A percentile compares a stretch with the other conserved stretches of the same genome.
phyloP scores from a whole-genome alignment of 805 yeast genomes.

The Barnettozyma wickerhamii region DNA sequence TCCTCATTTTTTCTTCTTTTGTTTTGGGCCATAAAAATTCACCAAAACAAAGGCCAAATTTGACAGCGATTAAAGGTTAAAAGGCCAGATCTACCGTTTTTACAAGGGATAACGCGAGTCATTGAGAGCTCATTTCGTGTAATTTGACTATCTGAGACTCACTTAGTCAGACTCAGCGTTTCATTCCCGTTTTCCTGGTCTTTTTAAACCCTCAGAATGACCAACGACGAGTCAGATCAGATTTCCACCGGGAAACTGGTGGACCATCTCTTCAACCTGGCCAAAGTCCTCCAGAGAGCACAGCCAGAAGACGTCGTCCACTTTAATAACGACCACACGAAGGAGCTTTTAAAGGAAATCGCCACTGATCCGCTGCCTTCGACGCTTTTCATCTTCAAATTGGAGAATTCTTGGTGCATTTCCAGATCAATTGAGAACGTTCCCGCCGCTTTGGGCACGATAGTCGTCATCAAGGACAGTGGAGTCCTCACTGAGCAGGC shows the following conservation, averaged over 20 bases:
- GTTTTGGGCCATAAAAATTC: too few species aligned
- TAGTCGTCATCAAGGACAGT: slow-evolving; percentile 41
- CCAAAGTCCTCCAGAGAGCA: slow-evolving; percentile 28
- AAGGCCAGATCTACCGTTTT: too few species aligned
- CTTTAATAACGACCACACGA: slow-evolving; percentile 22
- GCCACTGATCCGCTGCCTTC: slow-evolving; percentile 18
- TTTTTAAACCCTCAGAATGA: slow-evolving; percentile 2
- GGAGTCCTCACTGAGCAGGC: slow-evolving; percentile 25
- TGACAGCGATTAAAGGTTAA: too few species aligned
- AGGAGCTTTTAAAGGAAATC: slow-evolving; percentile 17
- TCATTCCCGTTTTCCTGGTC: too few species aligned
- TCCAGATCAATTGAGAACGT: slow-evolving; percentile 10
- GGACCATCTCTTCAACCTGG: slow-evolving; percentile 26
- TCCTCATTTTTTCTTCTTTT: not conserved
- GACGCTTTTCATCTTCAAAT: slow-evolving; percentile 23
- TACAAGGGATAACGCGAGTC: too few species aligned
- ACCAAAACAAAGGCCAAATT: too few species aligned
- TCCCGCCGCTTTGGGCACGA: slow-evolving; percentile 20
- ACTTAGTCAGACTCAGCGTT: too few species aligned
- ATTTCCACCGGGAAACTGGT: slow-evolving; percentile 14
- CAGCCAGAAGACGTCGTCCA: slow-evolving; percentile 20
- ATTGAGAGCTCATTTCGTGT: too few species aligned
- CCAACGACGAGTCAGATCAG: not conserved
- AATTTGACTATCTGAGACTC: too few species aligned
- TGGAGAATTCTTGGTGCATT: slow-evolving; percentile 14